phyloP scores from a whole-genome alignment of 2,329 filamentous ascomycete species.

The Alternaria ethzedia region DNA sequence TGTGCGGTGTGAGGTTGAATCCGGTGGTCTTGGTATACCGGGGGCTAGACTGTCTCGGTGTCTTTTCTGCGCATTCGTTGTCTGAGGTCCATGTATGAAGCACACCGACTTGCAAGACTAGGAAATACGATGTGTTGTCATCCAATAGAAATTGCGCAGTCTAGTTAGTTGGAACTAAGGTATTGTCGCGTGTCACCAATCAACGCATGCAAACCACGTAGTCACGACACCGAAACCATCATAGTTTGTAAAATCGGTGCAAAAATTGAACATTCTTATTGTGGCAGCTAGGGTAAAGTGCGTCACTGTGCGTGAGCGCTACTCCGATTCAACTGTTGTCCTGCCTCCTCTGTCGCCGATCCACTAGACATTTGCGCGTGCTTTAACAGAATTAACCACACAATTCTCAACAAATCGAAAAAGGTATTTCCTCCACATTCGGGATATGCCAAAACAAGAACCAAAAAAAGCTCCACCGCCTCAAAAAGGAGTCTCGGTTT shows the following conservation, averaged over 20 bases:
- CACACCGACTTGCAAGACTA: not conserved
- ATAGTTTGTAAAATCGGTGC: not conserved
- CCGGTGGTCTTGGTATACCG: not conserved
- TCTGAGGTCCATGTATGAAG: not conserved
- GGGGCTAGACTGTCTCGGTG: not conserved
- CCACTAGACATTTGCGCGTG: not conserved
- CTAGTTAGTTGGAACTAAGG: not conserved
- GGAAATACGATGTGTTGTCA: not conserved
- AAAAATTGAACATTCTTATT: not conserved
- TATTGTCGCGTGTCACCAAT: not conserved
- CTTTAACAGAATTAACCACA: not conserved
- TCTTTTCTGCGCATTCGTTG: not conserved
- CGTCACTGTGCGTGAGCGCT: conserved; percentile 1
- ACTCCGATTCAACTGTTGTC: not conserved
- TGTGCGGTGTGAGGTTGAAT: not conserved
- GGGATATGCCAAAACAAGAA: not conserved
- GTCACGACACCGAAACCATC: not conserved
- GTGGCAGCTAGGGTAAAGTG: not conserved
- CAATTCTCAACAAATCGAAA: not conserved
- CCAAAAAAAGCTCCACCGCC: not conserved
- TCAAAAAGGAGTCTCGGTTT: conserved; percentile 2
- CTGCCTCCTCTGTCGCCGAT: not conserved
- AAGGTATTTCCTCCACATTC: conserved; percentile 10
- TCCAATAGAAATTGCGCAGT: not conserved
- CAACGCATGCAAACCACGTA: not conserved